A percentile compares a stretch with the other conserved stretches of the same genome.
Evolutionary conservation across 768 basidiomycete species (phyloP).

Genomic region (Naganishia friedmannii): DNA sequence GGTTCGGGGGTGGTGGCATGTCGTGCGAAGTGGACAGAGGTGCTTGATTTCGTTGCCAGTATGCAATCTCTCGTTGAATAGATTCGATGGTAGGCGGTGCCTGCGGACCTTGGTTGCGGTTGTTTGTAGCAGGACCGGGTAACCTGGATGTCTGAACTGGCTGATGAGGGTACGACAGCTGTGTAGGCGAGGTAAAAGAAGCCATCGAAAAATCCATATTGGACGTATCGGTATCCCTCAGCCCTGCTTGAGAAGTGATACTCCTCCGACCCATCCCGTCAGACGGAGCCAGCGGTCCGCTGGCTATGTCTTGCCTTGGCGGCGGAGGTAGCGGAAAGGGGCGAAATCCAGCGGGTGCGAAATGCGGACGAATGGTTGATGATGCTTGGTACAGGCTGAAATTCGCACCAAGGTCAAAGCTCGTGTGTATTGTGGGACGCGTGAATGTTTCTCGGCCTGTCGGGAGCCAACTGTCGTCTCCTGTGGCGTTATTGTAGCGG

Average conservation of each 20-base stretch:
- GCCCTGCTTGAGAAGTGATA: not conserved
- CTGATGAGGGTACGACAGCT: not conserved
- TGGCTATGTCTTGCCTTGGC: not conserved
- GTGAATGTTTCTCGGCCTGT: not conserved
- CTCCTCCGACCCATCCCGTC: not conserved
- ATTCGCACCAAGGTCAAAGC: not conserved
- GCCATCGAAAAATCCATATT: slow-evolving; percentile 14
- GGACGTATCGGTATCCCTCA: slow-evolving; percentile 5
- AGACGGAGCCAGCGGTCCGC: not conserved
- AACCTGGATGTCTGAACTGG: too few relatives aligned
- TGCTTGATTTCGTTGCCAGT: slow-evolving; percentile 10
- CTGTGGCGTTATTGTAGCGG: not conserved
- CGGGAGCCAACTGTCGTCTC: slow-evolving; percentile 1
- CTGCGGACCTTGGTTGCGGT: not conserved
- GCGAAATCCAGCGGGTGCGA: not conserved
- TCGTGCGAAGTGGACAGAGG: not conserved
- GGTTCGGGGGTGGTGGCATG: not conserved
- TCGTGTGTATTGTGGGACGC: not conserved
- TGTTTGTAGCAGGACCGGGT: not conserved
- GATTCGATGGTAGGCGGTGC: slow-evolving; percentile 15
- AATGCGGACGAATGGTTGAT: not conserved
- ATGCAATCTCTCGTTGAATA: slow-evolving; percentile 15
- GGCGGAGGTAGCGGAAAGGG: slow-evolving; percentile 22
- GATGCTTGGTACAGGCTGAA: not conserved
- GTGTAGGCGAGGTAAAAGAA: slow-evolving; percentile 9